Evolutionary conservation across 2,329 filamentous ascomycete species (phyloP).

Genomic region (Trichophyton benhamiae): DNA sequence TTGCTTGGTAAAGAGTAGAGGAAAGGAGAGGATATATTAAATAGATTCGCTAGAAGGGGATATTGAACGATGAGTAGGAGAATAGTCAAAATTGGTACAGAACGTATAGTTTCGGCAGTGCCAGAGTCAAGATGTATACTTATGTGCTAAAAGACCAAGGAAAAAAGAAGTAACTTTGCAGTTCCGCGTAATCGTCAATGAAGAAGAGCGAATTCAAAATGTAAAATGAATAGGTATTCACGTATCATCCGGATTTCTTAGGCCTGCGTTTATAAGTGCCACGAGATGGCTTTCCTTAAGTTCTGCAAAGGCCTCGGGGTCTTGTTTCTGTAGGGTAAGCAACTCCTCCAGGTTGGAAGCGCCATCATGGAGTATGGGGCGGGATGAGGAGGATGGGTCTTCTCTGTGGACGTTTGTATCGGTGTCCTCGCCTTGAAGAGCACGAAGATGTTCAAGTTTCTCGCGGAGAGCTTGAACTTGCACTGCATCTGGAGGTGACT

Average conservation of each 20-base stretch:
- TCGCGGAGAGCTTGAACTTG: conserved; percentile 36
- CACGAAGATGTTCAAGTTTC: conserved; percentile 33
- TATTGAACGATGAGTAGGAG: background rate
- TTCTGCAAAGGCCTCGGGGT: conserved; percentile 33
- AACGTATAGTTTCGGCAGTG: background rate
- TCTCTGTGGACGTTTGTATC: conserved; percentile 15
- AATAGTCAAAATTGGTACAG: background rate
- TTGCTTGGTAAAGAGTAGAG: background rate
- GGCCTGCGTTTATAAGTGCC: conserved; percentile 34
- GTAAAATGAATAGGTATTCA: background rate
- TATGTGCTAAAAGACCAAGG: background rate
- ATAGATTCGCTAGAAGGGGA: background rate
- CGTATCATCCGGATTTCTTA: conserved; percentile 14
- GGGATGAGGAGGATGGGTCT: conserved; percentile 24
- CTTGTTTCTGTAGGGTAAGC: conserved; percentile 30
- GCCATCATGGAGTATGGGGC: conserved; percentile 32
- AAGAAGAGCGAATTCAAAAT: background rate
- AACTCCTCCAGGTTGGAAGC: conserved; percentile 37
- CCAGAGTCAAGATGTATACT: background rate
- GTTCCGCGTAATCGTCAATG: background rate
- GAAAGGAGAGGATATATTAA: background rate
- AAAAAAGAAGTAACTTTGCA: background rate
- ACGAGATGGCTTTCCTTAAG: conserved; percentile 37
- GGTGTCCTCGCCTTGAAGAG: conserved; percentile 23
- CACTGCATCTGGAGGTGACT: conserved; percentile 27